A percentile compares a stretch with the other conserved stretches of the same genome.
Conservation (phyloP, 108 stramenopile genomes). For the Seminavis robusta region DNA sequence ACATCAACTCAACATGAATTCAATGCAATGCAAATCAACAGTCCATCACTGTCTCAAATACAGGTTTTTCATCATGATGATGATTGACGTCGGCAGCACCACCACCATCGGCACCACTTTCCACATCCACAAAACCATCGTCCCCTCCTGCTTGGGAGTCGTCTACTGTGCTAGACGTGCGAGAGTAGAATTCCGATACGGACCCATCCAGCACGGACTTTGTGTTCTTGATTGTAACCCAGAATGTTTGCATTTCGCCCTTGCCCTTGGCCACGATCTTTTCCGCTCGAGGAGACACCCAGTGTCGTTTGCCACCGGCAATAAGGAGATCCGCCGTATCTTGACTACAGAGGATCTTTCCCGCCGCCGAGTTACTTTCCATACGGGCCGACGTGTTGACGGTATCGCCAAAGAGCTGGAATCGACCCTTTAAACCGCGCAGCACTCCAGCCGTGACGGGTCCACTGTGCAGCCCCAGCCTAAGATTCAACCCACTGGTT, state of each 20-base stretch:
- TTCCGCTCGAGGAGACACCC: slow-evolving; percentile 10
- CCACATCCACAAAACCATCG: neutral
- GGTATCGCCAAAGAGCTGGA: slow-evolving; percentile 41
- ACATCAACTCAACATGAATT: neutral
- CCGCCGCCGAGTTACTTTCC: slow-evolving; percentile 19
- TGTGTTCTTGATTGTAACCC: neutral
- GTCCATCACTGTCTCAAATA: neutral
- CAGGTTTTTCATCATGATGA: too few relatives aligned
- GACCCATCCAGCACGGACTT: neutral
- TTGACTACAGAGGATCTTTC: neutral
- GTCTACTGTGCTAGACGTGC: neutral
- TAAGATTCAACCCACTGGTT: slow-evolving; percentile 20
- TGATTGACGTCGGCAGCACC: too few relatives aligned
- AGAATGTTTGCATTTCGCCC: slow-evolving; percentile 33
- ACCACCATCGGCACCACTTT: too few relatives aligned
- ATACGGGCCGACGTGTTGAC: slow-evolving; percentile 39
- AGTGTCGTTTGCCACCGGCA: slow-evolving; percentile 6
- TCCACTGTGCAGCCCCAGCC: slow-evolving; percentile 40
- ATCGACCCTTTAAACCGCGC: slow-evolving; percentile 32
- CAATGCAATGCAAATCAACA: neutral
- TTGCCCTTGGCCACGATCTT: slow-evolving; percentile 37
- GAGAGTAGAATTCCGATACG: neutral
- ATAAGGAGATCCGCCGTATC: neutral
- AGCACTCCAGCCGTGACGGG: slow-evolving; percentile 38
- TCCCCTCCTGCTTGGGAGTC: neutral